Conservation (phyloP, 176 grass and related monocot species). For the Avena insularis region DNA sequence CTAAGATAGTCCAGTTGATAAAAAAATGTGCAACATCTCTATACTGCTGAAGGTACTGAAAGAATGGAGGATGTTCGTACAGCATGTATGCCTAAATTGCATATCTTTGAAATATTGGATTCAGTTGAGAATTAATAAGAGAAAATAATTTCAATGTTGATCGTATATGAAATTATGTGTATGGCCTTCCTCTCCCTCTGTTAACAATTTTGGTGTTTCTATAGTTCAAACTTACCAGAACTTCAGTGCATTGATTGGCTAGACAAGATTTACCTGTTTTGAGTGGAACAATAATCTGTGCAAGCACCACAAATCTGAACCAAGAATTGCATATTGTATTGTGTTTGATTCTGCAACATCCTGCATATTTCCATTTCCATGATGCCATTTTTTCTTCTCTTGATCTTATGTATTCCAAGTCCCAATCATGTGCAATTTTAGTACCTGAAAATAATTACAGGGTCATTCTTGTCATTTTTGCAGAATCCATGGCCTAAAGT, state of each 20-base stretch:
- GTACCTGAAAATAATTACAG: slow-evolving; percentile 15
- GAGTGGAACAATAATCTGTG: slow-evolving; percentile 15
- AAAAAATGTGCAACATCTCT: background rate
- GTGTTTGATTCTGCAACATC: slow-evolving; percentile 1
- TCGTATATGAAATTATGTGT: slow-evolving; percentile 14
- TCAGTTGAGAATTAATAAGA: slow-evolving; percentile 11
- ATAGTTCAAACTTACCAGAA: slow-evolving; percentile 7
- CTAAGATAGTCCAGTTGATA: slow-evolving; percentile 29
- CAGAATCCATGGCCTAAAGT: slow-evolving; percentile 98
- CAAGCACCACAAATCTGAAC: slow-evolving; percentile 1
- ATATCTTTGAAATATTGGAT: slow-evolving; percentile 8
- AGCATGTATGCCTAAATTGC: slow-evolving; percentile 11
- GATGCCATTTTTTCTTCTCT: slow-evolving; percentile 2
- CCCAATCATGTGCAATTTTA: slow-evolving; percentile 29
- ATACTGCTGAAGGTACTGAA: no score
- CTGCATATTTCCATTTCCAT: slow-evolving; percentile 14
- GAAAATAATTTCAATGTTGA: background rate
- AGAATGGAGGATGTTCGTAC: no score
- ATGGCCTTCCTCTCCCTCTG: slow-evolving; percentile 24
- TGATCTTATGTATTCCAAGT: slow-evolving; percentile 26
- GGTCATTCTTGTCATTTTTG: slow-evolving; percentile 18
- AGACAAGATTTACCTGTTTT: slow-evolving; percentile 23
- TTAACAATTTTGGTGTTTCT: slow-evolving; percentile 11
- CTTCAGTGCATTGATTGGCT: background rate
- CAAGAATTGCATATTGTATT: slow-evolving; percentile 19